phyloP scores from a whole-genome alignment of 1,139 yeast genomes.

The Geotrichum restrictum region DNA sequence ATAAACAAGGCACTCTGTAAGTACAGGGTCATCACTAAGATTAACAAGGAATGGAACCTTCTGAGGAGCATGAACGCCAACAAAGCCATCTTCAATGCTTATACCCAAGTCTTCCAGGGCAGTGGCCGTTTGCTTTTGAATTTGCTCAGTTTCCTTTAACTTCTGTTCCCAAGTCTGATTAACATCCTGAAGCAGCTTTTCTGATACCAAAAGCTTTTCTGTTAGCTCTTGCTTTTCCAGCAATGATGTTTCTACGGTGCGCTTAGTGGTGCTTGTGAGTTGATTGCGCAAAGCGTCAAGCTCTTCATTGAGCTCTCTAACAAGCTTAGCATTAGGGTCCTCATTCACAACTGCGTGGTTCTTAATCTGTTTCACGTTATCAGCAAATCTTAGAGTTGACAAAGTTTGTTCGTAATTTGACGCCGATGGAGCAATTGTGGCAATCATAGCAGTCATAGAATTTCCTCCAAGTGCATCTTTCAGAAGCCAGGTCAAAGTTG shows the following conservation, averaged over 20 bases:
- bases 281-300: constrained; percentile 26
- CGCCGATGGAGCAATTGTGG: constrained; percentile 63
- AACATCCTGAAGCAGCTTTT: constrained; percentile 30
- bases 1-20: constrained; percentile 34
- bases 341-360: constrained; percentile 27
- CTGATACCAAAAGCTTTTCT: constrained; percentile 29
- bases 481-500: constrained; percentile 57
- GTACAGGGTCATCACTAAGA: constrained; percentile 32
- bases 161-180: constrained; percentile 35
- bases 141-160: constrained; percentile 26
- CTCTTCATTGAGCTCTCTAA: constrained; percentile 33
- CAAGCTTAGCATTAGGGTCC: constrained; percentile 31
- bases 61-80: constrained; percentile 32
- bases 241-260: constrained; percentile 5
- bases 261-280: constrained; percentile 13
- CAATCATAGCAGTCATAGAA: constrained; percentile 63
- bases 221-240: constrained; percentile 23
- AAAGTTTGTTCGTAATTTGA: constrained; percentile 52
- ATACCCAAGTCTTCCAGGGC: constrained; percentile 34
- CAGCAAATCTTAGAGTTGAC: constrained; percentile 62
- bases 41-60: constrained; percentile 34
- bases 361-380: constrained; percentile 24
- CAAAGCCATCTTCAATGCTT: constrained; percentile 26
- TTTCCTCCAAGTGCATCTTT: constrained; percentile 65
- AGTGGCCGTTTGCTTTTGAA: constrained; percentile 30